Evolutionary conservation across 192 early-diverging fungal species (phyloP), one percentile per base, ranked within the genome.

Genomic region (Coemansia sp.): DNA sequence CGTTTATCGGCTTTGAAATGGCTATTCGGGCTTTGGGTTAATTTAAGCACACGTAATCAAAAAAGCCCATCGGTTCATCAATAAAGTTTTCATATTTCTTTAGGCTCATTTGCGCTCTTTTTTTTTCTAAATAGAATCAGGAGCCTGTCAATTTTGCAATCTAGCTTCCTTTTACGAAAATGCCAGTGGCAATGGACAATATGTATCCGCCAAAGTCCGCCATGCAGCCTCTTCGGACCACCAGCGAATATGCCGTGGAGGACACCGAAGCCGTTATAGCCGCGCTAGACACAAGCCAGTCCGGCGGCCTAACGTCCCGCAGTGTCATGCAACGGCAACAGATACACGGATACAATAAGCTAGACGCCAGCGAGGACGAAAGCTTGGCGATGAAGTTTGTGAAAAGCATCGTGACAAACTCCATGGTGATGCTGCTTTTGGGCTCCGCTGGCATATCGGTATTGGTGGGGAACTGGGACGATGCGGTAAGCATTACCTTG

Each of bases 391-490:
- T 81, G 16, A 91, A 92, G 78, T 93, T 95, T 66, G 71, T 92
- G 48, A 91, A 93, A 28, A 71, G 78, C 37, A 93, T 91, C 57
- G 91, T 93, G 53, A 84, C 83, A 17, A 92, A 92, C 32, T 84
- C 93, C 31, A 90, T 94, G 64, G 85, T 90, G 14, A 90, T 90
- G 79, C 73, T 97, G 51, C 88, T 97, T 41, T 86, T 94, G 54
- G 83, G 92, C 40, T 84, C 94, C 6, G 85, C 83, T 46, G 84
- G 93, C 36, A 82, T 93, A 30, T 86, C 90, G 18, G 83, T 84
- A 40, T 71, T 89, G 26, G 84, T 88, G 12, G 75, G 80, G 17
- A 84, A 91, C 56, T 87, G 84, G 85, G 63, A 90, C 64, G 89
- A 93, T 53, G 96, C 96, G 11, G 86, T 93, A 60, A 87, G 89